Percentiles rank a stretch among this genome's conserved stretches.
These are phyloP conservation scores for Ascochyta clinopodiicola DNA, from an alignment of 2,329 filamentous ascomycete genomes.

Conservation along the genomic window DNA sequence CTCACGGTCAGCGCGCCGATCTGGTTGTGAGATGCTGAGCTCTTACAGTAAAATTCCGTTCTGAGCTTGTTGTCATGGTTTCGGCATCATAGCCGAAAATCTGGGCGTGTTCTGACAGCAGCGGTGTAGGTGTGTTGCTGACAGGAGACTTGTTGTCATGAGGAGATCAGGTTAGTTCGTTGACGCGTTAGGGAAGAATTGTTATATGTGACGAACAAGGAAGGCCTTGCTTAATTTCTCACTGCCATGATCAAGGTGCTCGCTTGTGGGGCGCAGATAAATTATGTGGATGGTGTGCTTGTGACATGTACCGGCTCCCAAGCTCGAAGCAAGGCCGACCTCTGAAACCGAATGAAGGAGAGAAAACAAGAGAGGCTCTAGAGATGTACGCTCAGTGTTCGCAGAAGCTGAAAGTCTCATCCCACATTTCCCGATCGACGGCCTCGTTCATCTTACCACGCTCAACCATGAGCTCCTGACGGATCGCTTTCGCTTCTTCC, in stretches of 20 bases:
- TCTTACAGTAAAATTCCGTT: background rate
- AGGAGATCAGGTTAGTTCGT: background rate
- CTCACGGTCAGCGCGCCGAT: conserved; percentile 1
- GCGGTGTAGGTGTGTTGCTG: conserved; percentile 13
- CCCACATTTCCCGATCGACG: conserved; percentile 4
- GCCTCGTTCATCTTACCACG: conserved; percentile 12
- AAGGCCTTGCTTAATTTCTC: background rate
- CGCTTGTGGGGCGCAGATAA: background rate
- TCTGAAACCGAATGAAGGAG: background rate
- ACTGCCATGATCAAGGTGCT: background rate
- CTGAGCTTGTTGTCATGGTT: background rate
- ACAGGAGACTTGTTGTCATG: background rate
- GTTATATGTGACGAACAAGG: conserved; percentile 4
- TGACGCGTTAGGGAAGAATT: background rate
- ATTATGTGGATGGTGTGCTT: background rate
- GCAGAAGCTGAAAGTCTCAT: conserved; percentile 22
- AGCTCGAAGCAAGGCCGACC: too few species aligned
- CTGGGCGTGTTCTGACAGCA: background rate
- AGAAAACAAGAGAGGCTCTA: too few species aligned
- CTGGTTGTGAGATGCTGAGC: conserved; percentile 1
- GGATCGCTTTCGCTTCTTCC: conserved; percentile 23
- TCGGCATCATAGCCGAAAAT: conserved; percentile 11
- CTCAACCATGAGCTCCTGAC: conserved; percentile 23
- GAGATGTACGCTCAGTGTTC: conserved; percentile 10
- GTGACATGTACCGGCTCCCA: background rate